Base-by-base conservation (phyloP, 176 grass and related monocot species). In the Avena eriantha region DNA sequence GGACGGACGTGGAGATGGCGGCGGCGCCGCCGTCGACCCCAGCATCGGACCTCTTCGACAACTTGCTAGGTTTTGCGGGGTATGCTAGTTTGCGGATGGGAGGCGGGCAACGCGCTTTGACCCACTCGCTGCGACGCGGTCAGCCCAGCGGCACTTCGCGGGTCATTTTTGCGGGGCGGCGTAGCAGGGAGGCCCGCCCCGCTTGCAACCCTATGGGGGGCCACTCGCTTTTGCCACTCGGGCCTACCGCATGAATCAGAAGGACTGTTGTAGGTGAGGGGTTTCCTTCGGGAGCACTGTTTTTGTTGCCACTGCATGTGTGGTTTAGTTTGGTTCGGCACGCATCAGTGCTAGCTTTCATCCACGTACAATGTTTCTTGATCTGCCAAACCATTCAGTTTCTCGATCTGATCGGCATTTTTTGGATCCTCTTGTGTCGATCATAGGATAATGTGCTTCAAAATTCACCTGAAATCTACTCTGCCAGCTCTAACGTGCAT, bases 221-320 rank as follows among this genome's bases (percentile, higher is more conserved):
- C 8, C 8, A 46, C 45, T 46, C 45, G 45, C 45, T 46, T 46
- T 46, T 46, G 45, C 7, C 45, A 46, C 0, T 1, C 18, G 79
- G 83, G 3, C 55, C 88, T 73, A 73, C 68, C 85, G 5, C 15
- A 57, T 81, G 77, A 67, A 80, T 60, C 74, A 66, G 24, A 47
- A 83, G 74, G 81, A 76, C 76, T 41, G 41, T 78, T 88, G 84
- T 70, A 58, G 92, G 88, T 95, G 77, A 60, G 87, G 46, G 88
- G 92, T 85, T 88, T 43, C 92, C 72, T 79, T 97, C 90, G 71
- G 45, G 45, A 46, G 45, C 45, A 46, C 54, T 91, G 78, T 94
- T 85, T 73, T 70, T 78, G 88, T 87, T 93, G 75, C 57, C 85
- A 77, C 76, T 87, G 70, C 87, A 82, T 83, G 80, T 86, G 86